Conservation (phyloP, 169 alveolate genomes). For the Sarcocystis neurona region DNA sequence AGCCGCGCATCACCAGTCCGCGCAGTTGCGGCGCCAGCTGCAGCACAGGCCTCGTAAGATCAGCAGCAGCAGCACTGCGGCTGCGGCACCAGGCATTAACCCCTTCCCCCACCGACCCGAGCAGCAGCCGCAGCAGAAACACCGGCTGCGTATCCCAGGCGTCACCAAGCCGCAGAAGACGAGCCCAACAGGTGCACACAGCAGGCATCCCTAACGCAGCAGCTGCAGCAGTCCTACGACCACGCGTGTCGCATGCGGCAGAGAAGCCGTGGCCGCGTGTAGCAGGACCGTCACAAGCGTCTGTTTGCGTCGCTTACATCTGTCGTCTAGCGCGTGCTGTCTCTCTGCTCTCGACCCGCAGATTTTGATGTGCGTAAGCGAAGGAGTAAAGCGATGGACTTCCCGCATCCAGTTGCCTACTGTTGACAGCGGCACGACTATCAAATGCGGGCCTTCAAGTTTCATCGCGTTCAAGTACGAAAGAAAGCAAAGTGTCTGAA, state of each 20-base stretch:
- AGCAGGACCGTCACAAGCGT: background rate
- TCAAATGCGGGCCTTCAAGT: constrained; percentile 91
- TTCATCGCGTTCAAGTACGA: constrained; percentile 81
- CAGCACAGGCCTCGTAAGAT: too few relatives aligned
- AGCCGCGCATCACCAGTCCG: too few relatives aligned
- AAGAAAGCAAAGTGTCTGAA: constrained; percentile 87
- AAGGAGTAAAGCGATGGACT: constrained; percentile 87
- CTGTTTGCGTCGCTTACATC: constrained; percentile 56
- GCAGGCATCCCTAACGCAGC: too few relatives aligned
- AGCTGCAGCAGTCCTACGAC: too few relatives aligned
- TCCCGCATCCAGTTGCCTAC: constrained; percentile 97
- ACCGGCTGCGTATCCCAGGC: too few relatives aligned
- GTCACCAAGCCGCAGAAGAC: too few relatives aligned
- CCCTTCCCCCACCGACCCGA: too few relatives aligned
- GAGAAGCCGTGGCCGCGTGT: background rate
- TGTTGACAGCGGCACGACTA: constrained; percentile 94
- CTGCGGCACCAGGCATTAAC: too few relatives aligned
- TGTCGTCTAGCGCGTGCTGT: constrained; percentile 80
- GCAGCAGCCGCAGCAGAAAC: too few relatives aligned
- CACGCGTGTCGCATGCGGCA: background rate
- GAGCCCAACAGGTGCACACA: too few relatives aligned
- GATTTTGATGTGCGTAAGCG: constrained; percentile 83
- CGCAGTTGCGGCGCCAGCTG: too few relatives aligned
- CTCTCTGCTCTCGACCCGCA: constrained; percentile 88
- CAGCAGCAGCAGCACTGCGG: too few relatives aligned